phyloP scores from a whole-genome alignment of 2,329 filamentous ascomycete genomes.

The Davidsoniella australis region DNA sequence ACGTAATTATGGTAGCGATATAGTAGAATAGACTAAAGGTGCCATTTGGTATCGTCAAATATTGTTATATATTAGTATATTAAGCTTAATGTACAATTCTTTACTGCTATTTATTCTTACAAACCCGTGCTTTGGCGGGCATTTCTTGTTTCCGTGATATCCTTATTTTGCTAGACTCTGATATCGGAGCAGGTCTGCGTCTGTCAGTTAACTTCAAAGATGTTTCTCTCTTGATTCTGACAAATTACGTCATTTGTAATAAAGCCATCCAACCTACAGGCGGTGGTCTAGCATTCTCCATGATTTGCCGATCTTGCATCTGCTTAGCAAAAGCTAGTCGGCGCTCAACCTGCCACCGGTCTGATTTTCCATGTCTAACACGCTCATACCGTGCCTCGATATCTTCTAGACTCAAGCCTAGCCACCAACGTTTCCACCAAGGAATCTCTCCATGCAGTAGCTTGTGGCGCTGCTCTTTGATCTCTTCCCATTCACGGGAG shows the following conservation, averaged over 20 bases:
- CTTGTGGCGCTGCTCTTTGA: constrained; percentile 18
- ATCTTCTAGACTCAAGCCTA: constrained; percentile 26
- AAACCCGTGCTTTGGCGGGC: neutral
- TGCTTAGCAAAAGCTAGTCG: constrained; percentile 18
- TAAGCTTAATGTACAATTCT: too few species aligned
- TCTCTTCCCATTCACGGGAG: constrained; percentile 21
- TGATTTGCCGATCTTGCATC: constrained; percentile 30
- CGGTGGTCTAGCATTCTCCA: constrained; percentile 30
- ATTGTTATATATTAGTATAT: too few species aligned
- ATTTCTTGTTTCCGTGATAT: neutral
- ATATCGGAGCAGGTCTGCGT: neutral
- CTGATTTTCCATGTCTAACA: constrained; percentile 35
- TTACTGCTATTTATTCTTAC: too few species aligned
- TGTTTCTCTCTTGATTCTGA: neutral
- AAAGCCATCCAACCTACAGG: constrained; percentile 20
- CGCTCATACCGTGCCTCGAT: constrained; percentile 17
- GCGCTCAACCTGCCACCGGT: constrained; percentile 35
- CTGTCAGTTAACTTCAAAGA: neutral
- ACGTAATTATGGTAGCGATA: too few species aligned
- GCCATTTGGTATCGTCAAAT: too few species aligned
- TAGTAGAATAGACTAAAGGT: too few species aligned
- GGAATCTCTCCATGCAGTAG: constrained; percentile 12
- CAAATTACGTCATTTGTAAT: constrained; percentile 17
- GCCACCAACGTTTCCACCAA: constrained; percentile 13
- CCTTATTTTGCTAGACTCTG: neutral